Base-by-base conservation (phyloP, 2,329 filamentous ascomycete genomes). In the Stachybotrys chartarum region DNA sequence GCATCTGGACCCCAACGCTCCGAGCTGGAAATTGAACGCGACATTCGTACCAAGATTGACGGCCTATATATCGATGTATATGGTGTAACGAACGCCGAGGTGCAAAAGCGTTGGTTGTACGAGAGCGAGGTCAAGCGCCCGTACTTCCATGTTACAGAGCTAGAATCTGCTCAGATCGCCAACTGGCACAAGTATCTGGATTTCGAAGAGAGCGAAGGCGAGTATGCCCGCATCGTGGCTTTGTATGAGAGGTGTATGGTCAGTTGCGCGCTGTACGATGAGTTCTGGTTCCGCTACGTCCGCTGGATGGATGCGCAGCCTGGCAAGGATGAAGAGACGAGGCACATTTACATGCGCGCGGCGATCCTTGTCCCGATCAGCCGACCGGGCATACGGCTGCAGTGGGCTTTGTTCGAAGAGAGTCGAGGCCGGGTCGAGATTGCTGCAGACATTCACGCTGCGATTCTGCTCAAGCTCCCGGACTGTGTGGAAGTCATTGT, bases 121-220 rank as follows among this genome's bases (percentile, higher is more conserved):
- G 94, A 99, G 68, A 88, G 90, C 0, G 91, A 95, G 70, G 89
- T 97, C 66, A 97, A 97, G 76, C 85, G 94, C 1, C 91, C 91
- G 1, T 99, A 97, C 70, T 99, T 97, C 75, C 93, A 97, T 67
- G 91, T 97, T 32, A 96, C 91, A 1, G 90, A 96, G 67, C 80
- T 99, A 8, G 92, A 97, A 63, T 86, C 94, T 58, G 75, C 83
- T 8, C 91, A 99, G 67, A 75, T 99, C 17, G 78, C 76, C 44
- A 97, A 96, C 71, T 99, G 94, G 94, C 84, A 89, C 64, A 96
- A 96, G 66, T 99, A 97, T 65, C 82, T 99, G 49, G 93, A 97
- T 68, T 97, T 95, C 63, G 94, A 99, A 68, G 94, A 99, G 73
- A 74, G 80, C 0, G 88, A 96, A 70, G 91, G 89, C 53, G 84